Percentiles rank a stretch among this genome's conserved stretches.
phyloP scores from a whole-genome alignment of 495 filamentous ascomycete species.

The Penicillium longicatenatum region DNA sequence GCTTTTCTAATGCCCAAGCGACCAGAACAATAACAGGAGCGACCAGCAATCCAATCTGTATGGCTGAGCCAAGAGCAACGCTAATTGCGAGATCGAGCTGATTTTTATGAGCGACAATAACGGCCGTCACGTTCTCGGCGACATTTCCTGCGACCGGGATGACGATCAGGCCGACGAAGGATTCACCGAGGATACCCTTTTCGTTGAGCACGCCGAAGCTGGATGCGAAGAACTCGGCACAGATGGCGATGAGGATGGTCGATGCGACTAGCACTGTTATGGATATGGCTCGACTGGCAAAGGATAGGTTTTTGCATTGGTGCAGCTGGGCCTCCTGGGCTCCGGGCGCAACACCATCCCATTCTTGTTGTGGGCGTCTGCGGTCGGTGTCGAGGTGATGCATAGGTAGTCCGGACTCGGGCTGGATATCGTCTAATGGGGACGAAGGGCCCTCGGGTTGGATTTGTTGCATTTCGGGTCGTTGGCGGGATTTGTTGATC shows the following conservation, averaged over 20 bases:
- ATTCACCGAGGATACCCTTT: slow-evolving; percentile 64
- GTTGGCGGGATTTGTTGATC: slow-evolving; percentile 56
- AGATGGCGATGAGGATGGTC: slow-evolving; percentile 78
- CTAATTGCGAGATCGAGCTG: slow-evolving; percentile 95
- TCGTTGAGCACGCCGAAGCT: slow-evolving; percentile 73
- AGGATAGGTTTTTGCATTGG: slow-evolving; percentile 10
- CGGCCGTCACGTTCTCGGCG: slow-evolving; percentile 88
- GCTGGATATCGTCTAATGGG: slow-evolving; percentile 72
- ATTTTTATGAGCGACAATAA: slow-evolving; percentile 86
- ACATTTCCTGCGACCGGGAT: slow-evolving; percentile 90
- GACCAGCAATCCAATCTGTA: slow-evolving; percentile 78
- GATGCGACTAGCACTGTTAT: slow-evolving; percentile 73
- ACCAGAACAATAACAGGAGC: slow-evolving; percentile 86
- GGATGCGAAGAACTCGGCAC: slow-evolving; percentile 85
- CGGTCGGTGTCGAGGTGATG: neutral
- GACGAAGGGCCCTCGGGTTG: slow-evolving; percentile 51
- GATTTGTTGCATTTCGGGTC: slow-evolving; percentile 62
- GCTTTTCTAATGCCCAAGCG: slow-evolving; percentile 78
- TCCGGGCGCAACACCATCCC: slow-evolving; percentile 12
- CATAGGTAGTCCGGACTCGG: slow-evolving; percentile 53
- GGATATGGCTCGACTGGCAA: slow-evolving; percentile 59
- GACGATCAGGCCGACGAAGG: slow-evolving; percentile 87
- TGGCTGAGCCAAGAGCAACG: slow-evolving; percentile 82
- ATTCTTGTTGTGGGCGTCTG: slow-evolving; percentile 31
- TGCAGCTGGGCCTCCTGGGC: neutral